Evolutionary conservation across 768 basidiomycete genomes (phyloP).

Genomic region (Hydnomerulius pinastri): DNA sequence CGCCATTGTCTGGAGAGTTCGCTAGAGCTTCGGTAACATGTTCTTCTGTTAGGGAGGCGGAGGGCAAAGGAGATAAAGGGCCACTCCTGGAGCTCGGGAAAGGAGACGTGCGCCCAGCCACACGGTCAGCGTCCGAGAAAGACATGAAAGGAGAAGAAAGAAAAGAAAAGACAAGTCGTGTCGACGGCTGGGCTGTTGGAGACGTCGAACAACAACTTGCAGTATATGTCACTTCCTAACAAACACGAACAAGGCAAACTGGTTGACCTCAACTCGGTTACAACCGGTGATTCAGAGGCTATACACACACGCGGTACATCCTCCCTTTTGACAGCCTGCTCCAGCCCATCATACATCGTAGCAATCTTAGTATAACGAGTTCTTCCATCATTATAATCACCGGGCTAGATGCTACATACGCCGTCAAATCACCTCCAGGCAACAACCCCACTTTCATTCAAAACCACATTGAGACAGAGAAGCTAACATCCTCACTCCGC

Average conservation of each 20-base stretch:
- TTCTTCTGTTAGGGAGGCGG: conserved; percentile 50
- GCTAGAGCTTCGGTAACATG: conserved; percentile 66
- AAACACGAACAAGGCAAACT: conserved; percentile 15
- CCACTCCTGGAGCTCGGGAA: conserved; percentile 28
- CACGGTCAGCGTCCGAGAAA: conserved; percentile 31
- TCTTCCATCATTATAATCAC: conserved; percentile 1
- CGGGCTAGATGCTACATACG: background rate
- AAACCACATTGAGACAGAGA: conserved; percentile 93
- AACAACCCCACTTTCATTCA: conserved; percentile 40
- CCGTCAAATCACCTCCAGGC: conserved; percentile 19
- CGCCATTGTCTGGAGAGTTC: conserved; percentile 73
- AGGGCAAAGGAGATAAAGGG: conserved; percentile 31
- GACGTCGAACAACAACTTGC: conserved; percentile 13
- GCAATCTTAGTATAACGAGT: no score
- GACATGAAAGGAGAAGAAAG: conserved; percentile 31
- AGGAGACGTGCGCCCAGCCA: conserved; percentile 28
- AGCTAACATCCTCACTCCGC: conserved; percentile 79
- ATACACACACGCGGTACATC: conserved; percentile 13
- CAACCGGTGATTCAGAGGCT: conserved; percentile 27
- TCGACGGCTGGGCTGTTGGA: conserved; percentile 17
- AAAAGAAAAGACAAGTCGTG: conserved; percentile 2
- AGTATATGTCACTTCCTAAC: conserved; percentile 20
- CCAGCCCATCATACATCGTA: no score
- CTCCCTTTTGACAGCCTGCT: background rate
- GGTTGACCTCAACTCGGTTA: conserved; percentile 27